These are phyloP conservation scores for Tricholomella constricta DNA, from an alignment of 768 basidiomycete genomes.

Conservation along the genomic window DNA sequence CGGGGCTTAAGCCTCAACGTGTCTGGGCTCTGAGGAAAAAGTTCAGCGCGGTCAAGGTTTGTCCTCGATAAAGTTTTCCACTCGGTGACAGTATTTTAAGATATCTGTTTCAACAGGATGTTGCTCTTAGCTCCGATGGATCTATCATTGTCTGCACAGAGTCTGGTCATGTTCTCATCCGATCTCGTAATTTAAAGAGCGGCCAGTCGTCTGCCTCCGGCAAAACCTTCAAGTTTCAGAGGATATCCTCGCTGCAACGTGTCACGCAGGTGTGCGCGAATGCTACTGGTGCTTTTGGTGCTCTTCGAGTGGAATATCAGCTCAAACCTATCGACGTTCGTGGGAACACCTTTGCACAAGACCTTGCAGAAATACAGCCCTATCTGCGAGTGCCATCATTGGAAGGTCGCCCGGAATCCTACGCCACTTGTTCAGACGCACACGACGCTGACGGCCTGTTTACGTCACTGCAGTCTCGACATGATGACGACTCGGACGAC, in stretches of 20 bases:
- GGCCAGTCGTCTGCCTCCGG: constrained; percentile 25
- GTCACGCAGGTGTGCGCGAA: constrained; percentile 83
- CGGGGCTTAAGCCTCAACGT: constrained; percentile 76
- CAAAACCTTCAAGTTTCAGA: constrained; percentile 76
- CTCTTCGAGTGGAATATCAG: constrained; percentile 72
- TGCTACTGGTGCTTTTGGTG: constrained; percentile 86
- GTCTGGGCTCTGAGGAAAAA: constrained; percentile 89
- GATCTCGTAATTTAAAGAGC: constrained; percentile 54
- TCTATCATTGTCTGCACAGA: constrained; percentile 90
- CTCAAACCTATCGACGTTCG: constrained; percentile 54
- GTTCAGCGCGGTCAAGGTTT: constrained; percentile 78
- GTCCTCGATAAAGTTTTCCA: constrained; percentile 18
- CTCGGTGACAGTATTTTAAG: neutral
- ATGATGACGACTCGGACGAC: constrained; percentile 40
- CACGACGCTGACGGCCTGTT: neutral
- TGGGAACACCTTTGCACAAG: constrained; percentile 62
- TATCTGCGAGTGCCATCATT: constrained; percentile 40
- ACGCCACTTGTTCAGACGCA: neutral
- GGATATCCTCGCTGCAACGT: constrained; percentile 83
- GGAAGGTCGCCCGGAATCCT: neutral
- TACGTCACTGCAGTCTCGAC: neutral
- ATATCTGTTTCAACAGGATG: constrained; percentile 54
- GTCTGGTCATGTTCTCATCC: constrained; percentile 92
- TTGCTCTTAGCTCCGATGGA: constrained; percentile 86
- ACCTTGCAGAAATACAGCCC: constrained; percentile 68